Percentiles rank a stretch among this genome's conserved stretches.
These are phyloP conservation scores for Colletotrichum sp. DNA, from an alignment of 2,329 filamentous ascomycete genomes.

Conservation along the genomic window DNA sequence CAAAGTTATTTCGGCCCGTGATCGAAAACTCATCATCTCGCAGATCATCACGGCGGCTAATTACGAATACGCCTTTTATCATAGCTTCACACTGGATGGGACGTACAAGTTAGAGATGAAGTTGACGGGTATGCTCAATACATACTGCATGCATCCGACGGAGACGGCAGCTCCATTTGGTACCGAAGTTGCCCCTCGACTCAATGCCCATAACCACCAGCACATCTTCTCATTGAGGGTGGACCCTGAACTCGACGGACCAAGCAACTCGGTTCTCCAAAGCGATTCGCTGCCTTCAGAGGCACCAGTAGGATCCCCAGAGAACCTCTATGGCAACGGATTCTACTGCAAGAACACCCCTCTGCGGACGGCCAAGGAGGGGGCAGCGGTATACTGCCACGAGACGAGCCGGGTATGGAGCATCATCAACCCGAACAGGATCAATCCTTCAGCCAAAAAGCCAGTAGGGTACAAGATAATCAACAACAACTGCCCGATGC, in stretches of 20 bases:
- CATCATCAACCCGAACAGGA: constrained; percentile 54
- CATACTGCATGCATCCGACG: constrained; percentile 41
- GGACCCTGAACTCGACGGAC: constrained; percentile 34
- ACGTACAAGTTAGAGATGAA: constrained; percentile 67
- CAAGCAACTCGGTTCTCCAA: constrained; percentile 71
- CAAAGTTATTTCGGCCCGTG: constrained; percentile 71
- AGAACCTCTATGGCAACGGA: constrained; percentile 78
- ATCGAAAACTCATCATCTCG: constrained; percentile 74
- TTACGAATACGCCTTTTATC: constrained; percentile 69
- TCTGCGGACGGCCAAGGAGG: constrained; percentile 26
- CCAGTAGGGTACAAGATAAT: constrained; percentile 16
- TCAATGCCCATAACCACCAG: constrained; percentile 61
- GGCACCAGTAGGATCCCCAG: constrained; percentile 67
- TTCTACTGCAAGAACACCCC: constrained; percentile 54
- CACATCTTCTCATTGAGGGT: constrained; percentile 57
- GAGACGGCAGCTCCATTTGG: constrained; percentile 44
- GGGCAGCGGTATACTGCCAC: constrained; percentile 24
- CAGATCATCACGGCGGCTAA: constrained; percentile 80
- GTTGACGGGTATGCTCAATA: constrained; percentile 54
- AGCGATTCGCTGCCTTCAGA: constrained; percentile 69
- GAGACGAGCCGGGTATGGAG: constrained; percentile 20
- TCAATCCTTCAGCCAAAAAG: constrained; percentile 53
- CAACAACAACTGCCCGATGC: background rate
- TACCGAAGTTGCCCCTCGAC: constrained; percentile 55
- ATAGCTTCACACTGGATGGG: constrained; percentile 56